Evolutionary conservation across 2,329 filamentous ascomycete species (phyloP), one percentile per base, ranked within the genome.

Genomic region (Nigrospora osmanthi): DNA sequence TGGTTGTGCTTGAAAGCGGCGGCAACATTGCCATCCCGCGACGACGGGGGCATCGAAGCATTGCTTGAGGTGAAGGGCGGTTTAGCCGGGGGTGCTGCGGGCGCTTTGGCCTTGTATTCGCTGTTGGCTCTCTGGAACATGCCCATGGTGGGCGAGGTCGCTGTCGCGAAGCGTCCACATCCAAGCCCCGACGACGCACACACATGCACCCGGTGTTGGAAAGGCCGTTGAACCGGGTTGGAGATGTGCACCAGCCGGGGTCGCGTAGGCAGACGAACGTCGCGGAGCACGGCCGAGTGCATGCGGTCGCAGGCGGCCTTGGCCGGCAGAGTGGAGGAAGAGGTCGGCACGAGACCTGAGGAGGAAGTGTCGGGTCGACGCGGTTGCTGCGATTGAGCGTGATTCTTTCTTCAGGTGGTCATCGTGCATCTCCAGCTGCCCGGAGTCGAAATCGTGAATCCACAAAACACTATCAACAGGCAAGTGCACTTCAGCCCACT

Each of bases 1-100:
- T 68, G 61, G 16, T 61, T 58, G 52, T 69, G 75, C 49, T 70
- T 72, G 52, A 77, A 65, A 44, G 72, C 71, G 39, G 76, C 69
- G 45, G 71, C 61, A 51, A 81, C 75, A 47, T 72, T 73, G 35
- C 63, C 62, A 58, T 70, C 66, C 6, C 59, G 63, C 14, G 60
- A n/a, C 5, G 34, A 14, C 14, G 40, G 40, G 19, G 23, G 23
- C 7, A 28, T 55, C 23, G 65, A 58, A 37, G 75, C 73, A 52
- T 72, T 80, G 60, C 74, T 81, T 1, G 79, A 80, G 4, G 76
- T 71, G 50, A 81, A 78, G 14, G 76, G 63, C 46, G 76, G 69
- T 35, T 42, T 63, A 11, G 37, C 47, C n/a, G 43, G 43, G n/a
- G 60, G 58, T 17, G 57, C 55, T 6, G 61, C 47, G 45, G 63